These are phyloP conservation scores for Erodium texanum DNA, from an alignment of 441 rosid genomes.

Conservation along the genomic window DNA sequence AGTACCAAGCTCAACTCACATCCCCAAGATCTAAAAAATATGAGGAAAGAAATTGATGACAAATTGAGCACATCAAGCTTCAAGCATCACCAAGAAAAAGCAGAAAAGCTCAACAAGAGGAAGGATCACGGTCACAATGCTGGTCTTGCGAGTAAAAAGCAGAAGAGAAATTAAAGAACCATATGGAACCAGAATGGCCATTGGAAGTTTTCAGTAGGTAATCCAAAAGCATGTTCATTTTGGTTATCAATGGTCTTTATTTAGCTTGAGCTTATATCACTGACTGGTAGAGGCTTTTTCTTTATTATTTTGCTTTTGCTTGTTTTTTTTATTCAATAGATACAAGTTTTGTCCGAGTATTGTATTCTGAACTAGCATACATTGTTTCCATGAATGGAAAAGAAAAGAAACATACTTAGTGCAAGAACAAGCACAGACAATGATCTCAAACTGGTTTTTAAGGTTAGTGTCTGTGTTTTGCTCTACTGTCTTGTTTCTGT, in stretches of 20 bases:
- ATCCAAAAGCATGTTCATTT: background rate
- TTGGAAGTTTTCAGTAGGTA: background rate
- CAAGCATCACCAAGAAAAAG: slow-evolving; percentile 27
- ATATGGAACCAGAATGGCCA: background rate
- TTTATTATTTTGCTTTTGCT: no score
- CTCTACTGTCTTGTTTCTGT: no score
- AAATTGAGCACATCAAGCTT: slow-evolving; percentile 26
- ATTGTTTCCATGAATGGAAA: no score
- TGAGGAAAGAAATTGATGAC: slow-evolving; percentile 43
- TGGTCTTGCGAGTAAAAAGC: slow-evolving; percentile 22
- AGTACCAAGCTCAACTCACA: slow-evolving; percentile 34
- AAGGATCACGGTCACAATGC: slow-evolving; percentile 21
- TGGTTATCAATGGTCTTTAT: background rate
- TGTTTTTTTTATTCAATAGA: no score
- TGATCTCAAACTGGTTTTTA: no score
- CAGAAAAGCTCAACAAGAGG: slow-evolving; percentile 22
- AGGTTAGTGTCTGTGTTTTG: no score
- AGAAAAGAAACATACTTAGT: no score
- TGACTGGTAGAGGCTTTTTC: no score
- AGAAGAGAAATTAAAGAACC: background rate
- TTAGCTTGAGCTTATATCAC: background rate
- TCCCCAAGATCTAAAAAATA: slow-evolving; percentile 32
- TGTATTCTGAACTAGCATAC: no score
- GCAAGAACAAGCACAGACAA: no score
- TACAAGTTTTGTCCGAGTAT: no score